phyloP scores from a whole-genome alignment of 768 basidiomycete genomes.

The Amanita exitialis region DNA sequence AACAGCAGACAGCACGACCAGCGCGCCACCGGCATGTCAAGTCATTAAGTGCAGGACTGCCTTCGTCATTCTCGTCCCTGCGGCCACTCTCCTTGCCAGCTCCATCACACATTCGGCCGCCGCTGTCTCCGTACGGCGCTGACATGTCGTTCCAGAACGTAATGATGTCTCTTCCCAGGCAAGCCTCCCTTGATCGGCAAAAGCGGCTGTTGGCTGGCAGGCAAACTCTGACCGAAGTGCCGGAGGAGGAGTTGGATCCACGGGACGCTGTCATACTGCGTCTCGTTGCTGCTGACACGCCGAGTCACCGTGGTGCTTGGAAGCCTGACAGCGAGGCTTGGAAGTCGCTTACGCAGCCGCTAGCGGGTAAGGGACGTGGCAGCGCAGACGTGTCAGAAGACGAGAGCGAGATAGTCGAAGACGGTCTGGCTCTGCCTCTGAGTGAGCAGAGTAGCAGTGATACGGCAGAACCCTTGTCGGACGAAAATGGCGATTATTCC shows the following conservation, averaged over 20 bases:
- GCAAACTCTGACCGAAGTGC: constrained; percentile 13
- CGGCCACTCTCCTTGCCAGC: constrained; percentile 63
- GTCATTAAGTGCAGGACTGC: constrained; percentile 29
- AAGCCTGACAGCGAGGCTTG: constrained; percentile 53
- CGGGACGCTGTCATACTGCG: constrained; percentile 44
- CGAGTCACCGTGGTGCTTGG: constrained; percentile 69
- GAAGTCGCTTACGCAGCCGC: constrained; percentile 44
- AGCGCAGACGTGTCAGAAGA: constrained; percentile 23
- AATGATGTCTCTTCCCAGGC: constrained; percentile 20
- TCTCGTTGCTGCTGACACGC: constrained; percentile 58
- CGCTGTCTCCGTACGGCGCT: constrained; percentile 26
- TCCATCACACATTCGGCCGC: constrained; percentile 46
- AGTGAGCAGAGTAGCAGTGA: not conserved
- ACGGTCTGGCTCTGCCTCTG: not conserved
- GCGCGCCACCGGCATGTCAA: constrained; percentile 19
- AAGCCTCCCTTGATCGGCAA: constrained; percentile 2
- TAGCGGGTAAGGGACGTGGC: constrained; percentile 15
- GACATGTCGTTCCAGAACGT: constrained; percentile 25
- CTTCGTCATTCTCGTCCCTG: constrained; percentile 47
- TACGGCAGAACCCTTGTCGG: constrained; percentile 3
- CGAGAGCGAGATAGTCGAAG: constrained; percentile 12
- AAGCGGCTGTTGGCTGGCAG: not conserved
- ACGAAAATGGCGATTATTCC: constrained; percentile 9
- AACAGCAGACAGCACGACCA: constrained; percentile 27
- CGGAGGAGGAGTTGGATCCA: constrained; percentile 8